Evolutionary conservation across 345 rosid species (phyloP).

Genomic region (Pseudoturritis turrita): DNA sequence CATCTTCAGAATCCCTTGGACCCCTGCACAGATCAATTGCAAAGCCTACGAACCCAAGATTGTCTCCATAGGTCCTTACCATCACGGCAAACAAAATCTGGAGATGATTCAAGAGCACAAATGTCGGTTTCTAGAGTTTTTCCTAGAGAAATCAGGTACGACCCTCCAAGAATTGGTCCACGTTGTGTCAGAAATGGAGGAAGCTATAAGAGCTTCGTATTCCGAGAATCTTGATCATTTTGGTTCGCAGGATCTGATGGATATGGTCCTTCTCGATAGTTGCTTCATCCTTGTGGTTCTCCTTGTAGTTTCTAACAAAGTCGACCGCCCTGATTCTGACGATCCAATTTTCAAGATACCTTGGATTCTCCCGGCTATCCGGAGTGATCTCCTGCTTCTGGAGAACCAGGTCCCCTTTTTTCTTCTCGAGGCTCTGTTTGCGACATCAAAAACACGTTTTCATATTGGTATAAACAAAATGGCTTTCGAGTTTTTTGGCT

Average conservation of each 20-base stretch:
- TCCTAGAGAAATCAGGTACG: constrained; percentile 7
- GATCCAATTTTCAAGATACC: constrained; percentile 44
- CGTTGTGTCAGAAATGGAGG: background rate
- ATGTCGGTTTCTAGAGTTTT: constrained; percentile 12
- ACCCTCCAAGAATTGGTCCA: background rate
- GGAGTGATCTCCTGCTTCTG: background rate
- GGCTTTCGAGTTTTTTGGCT: background rate
- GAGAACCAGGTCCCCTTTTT: constrained; percentile 3
- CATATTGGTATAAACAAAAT: background rate
- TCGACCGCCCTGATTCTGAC: constrained; percentile 10
- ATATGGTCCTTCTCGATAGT: constrained; percentile 51
- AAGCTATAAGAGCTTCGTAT: background rate
- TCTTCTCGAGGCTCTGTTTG: background rate
- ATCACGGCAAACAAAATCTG: constrained; percentile 36
- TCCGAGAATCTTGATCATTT: constrained; percentile 9
- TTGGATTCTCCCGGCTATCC: constrained; percentile 28
- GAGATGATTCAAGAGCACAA: constrained; percentile 46
- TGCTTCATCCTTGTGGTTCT: constrained; percentile 51
- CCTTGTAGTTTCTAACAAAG: constrained; percentile 35
- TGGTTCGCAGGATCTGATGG: constrained; percentile 7
- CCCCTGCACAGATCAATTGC: constrained; percentile 22
- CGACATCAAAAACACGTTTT: background rate
- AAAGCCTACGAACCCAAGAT: constrained; percentile 38
- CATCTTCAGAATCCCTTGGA: constrained; percentile 41
- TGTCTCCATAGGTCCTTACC: constrained; percentile 45